Evolutionary conservation across 1,139 yeast species (phyloP), one percentile per base, ranked within the genome.

Genomic region (Blastobotrys apis): DNA sequence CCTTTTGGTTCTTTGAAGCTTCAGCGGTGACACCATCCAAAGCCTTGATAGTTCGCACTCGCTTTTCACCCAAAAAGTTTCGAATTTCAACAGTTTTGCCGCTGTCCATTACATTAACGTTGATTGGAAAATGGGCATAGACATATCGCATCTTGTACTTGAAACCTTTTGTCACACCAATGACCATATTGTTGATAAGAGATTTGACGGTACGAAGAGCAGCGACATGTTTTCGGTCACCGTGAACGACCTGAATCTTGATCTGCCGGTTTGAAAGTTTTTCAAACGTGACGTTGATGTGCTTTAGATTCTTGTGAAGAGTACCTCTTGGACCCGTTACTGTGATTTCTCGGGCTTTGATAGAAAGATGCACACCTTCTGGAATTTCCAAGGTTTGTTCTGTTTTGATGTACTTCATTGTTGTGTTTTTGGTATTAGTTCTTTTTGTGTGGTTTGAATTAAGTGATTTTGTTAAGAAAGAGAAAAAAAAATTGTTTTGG

Each of bases 161-260:
- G 95, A 77, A 92, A 73, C 98, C 97, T 79, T 84, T 84, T 72
- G 98, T 92, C 68, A 92, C 98, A 84, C 98, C 98, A 60, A 85
- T 86, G 77, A 92, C 74, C 81, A 92, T 74, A 87, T 94, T 92
- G 69, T 88, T 71, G 65, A 92, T 78, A 69, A 92, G 77, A 60
- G 97, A 86, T 78, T 88, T 88, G 74, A 92, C 97, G 56, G 98
- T 92, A 81, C 97, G 90, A 72, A 92, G 80, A 69, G 97, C 87
- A 71, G 99, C 99, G 73, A 90, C 97, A 78, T 92, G 98, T 83
- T 92, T 92, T 82, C 97, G 88, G 86, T 87, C 96, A 78, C 97
- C 98, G 72, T 90, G 87, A 84, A 85, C 94, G 58, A 94, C 96
- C 64, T 88, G 78, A 68, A 92, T 81, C 77, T 83, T 84, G 75